Conservation (phyloP, 1,284 basidiomycete species). For the Lignosus rhinocerotis region DNA sequence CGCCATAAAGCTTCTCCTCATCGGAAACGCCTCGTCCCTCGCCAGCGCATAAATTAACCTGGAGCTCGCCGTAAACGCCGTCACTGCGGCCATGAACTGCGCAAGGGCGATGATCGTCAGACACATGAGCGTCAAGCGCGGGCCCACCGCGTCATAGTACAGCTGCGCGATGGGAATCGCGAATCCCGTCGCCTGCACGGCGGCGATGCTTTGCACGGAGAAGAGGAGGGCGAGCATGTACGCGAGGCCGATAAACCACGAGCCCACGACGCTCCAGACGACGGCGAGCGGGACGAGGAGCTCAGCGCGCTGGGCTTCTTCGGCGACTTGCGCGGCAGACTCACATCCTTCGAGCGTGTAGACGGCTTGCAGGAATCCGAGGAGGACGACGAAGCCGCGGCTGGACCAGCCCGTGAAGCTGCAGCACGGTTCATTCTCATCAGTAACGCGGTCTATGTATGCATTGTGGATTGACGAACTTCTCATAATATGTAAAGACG, state of each 20-base stretch:
- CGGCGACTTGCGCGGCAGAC: conserved; percentile 62
- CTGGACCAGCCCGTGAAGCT: conserved; percentile 60
- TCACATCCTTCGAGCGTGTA: conserved; percentile 66
- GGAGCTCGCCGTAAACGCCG: conserved; percentile 60
- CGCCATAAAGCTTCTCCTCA: conserved; percentile 46
- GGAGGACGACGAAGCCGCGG: conserved; percentile 56
- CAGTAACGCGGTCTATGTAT: not conserved
- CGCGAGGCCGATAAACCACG: conserved; percentile 57
- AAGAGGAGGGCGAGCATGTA: conserved; percentile 65
- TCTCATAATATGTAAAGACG: conserved; percentile 60
- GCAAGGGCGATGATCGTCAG: conserved; percentile 50
- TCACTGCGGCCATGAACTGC: conserved; percentile 59
- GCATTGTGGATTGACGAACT: conserved; percentile 34
- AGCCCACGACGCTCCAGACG: conserved; percentile 54
- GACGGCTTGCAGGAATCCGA: conserved; percentile 64
- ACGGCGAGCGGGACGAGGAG: conserved; percentile 58
- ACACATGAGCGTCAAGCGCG: conserved; percentile 50
- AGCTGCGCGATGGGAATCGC: conserved; percentile 64
- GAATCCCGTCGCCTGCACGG: conserved; percentile 48
- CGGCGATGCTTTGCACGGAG: conserved; percentile 53
- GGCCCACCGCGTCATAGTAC: conserved; percentile 56
- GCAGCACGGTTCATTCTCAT: not conserved
- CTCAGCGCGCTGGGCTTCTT: conserved; percentile 58
- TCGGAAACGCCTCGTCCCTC: conserved; percentile 54
- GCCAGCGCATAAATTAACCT: conserved; percentile 58